These are phyloP conservation scores for Bjerkandera adusta DNA, from an alignment of 1,284 basidiomycete species.

Conservation along the genomic window DNA sequence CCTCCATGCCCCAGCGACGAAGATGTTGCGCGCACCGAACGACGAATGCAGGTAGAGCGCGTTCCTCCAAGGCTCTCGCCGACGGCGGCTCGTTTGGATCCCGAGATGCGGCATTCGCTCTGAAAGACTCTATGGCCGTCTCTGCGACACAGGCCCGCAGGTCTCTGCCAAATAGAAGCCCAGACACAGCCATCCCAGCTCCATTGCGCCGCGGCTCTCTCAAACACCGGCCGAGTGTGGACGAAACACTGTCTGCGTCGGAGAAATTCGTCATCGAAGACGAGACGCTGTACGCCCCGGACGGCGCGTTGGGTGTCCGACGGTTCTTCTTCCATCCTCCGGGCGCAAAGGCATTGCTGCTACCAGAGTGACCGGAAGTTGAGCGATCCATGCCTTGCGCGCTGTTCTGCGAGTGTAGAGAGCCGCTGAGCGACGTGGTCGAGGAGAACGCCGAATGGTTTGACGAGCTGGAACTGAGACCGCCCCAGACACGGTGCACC, in stretches of 20 bases:
- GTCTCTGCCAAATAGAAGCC: constrained; percentile 65
- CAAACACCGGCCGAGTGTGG: constrained; percentile 55
- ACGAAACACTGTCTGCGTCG: constrained; percentile 48
- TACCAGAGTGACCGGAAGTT: constrained; percentile 14
- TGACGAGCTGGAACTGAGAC: constrained; percentile 42
- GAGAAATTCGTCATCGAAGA: constrained; percentile 49
- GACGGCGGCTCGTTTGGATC: constrained; percentile 13
- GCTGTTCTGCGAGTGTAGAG: constrained; percentile 1
- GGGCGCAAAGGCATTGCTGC: constrained; percentile 15
- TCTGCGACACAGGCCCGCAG: constrained; percentile 57
- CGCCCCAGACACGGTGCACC: constrained; percentile 62
- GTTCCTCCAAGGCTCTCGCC: constrained; percentile 43
- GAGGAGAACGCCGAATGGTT: constrained; percentile 39
- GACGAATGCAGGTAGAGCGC: constrained; percentile 69
- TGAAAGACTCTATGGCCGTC: constrained; percentile 46
- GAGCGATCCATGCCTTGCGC: constrained; percentile 29
- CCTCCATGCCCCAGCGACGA: constrained; percentile 74
- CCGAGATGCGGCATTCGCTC: constrained; percentile 23
- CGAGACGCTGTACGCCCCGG: constrained; percentile 53
- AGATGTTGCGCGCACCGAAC: constrained; percentile 80
- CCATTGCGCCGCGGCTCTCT: constrained; percentile 47
- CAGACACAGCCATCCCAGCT: constrained; percentile 32
- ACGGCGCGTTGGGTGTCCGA: constrained; percentile 57
- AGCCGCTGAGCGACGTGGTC: constrained; percentile 31
- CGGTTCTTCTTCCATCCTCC: constrained; percentile 36